Percentiles rank a stretch among this genome's conserved stretches.
phyloP scores from a whole-genome alignment of 257 asterid species.

The Solanum appendiculatum region DNA sequence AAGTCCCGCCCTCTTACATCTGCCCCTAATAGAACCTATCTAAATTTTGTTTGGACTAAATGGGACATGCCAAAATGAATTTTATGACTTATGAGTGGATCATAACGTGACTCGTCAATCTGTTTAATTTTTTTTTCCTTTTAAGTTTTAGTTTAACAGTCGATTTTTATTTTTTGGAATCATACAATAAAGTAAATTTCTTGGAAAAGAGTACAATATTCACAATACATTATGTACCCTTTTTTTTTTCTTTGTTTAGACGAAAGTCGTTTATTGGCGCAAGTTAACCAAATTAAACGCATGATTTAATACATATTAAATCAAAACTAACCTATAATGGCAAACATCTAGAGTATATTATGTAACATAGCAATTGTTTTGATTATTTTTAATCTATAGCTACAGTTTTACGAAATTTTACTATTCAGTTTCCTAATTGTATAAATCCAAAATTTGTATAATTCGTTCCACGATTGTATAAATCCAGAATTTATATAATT shows the following conservation, averaged over 20 bases:
- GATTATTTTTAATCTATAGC: no score
- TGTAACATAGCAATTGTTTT: no score
- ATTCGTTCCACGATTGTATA: no score
- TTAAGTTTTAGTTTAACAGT: not conserved
- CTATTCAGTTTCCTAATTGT: no score
- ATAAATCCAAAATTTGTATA: no score
- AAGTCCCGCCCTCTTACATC: no score
- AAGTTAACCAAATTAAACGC: not conserved
- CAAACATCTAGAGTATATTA: no score
- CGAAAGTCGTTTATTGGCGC: not conserved
- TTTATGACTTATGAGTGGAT: not conserved
- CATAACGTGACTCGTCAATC: not conserved
- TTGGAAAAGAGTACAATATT: not conserved
- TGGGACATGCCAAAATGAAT: not conserved
- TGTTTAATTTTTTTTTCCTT: not conserved
- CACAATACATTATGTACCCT: not conserved
- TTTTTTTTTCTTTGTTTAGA: not conserved
- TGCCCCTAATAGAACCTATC: not conserved
- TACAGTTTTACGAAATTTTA: no score
- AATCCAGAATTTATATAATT: no score
- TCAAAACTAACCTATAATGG: not conserved
- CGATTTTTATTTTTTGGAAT: not conserved
- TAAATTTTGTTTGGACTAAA: not conserved
- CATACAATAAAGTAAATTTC: not conserved
- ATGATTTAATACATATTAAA: not conserved